Evolutionary conservation across 768 basidiomycete genomes (phyloP).

Genomic region (Hericium rajendrae): DNA sequence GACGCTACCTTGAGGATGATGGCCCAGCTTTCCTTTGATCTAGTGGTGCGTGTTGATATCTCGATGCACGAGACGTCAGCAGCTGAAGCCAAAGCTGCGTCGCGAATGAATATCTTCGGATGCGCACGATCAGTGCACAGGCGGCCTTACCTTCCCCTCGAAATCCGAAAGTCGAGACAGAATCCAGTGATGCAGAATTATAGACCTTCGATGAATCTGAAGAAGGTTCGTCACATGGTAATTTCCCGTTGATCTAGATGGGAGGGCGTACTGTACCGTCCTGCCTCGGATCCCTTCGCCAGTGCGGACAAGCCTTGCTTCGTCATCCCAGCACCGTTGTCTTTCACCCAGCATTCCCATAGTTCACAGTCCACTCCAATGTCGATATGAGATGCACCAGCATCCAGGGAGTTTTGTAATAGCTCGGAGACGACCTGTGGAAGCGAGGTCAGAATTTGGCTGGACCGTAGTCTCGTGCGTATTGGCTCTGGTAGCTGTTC

Average conservation of each 20-base stretch:
- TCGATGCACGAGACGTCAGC: constrained; percentile 74
- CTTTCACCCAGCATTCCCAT: constrained; percentile 80
- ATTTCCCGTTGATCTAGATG: not conserved
- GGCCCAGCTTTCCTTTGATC: constrained; percentile 60
- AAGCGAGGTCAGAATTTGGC: constrained; percentile 76
- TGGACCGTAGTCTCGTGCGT: constrained; percentile 65
- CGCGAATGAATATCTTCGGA: not conserved
- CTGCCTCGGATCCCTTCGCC: constrained; percentile 38
- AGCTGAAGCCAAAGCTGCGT: constrained; percentile 71
- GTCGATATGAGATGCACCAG: constrained; percentile 57
- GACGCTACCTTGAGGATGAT: constrained; percentile 64
- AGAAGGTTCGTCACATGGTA: not conserved
- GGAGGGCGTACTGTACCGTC: constrained; percentile 56
- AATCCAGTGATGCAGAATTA: constrained; percentile 36
- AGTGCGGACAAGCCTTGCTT: constrained; percentile 48
- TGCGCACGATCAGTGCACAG: not conserved
- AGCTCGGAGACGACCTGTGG: constrained; percentile 77
- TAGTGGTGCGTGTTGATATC: constrained; percentile 65
- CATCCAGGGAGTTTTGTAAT: constrained; percentile 85
- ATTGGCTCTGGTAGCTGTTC: constrained; percentile 45
- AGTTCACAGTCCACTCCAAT: constrained; percentile 64
- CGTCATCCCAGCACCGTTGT: constrained; percentile 74
- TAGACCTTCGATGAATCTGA: constrained; percentile 71
- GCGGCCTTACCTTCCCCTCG: constrained; percentile 76
- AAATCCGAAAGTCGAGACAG: constrained; percentile 72